These are phyloP conservation scores for Terfezia claveryi DNA, from an alignment of 495 filamentous ascomycete genomes.

Conservation along the genomic window DNA sequence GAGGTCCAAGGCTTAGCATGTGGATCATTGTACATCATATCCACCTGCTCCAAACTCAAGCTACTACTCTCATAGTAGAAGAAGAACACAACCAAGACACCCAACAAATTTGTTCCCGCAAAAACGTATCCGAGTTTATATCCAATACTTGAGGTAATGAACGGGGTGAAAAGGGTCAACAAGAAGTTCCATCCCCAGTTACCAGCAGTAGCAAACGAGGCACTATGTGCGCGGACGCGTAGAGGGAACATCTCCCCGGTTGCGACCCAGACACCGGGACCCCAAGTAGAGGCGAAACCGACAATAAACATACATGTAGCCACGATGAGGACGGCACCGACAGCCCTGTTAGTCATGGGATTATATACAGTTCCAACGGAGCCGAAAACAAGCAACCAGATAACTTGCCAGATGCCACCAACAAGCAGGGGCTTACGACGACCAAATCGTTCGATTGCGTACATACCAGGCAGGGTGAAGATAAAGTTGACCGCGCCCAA, in stretches of 20 bases:
- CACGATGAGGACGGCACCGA: conserved; percentile 53
- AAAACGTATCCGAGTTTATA: conserved; percentile 68
- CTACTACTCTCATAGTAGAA: conserved; percentile 53
- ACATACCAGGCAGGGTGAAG: conserved; percentile 51
- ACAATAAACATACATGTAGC: conserved; percentile 50
- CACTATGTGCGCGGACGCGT: conserved; percentile 49
- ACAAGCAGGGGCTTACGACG: conserved; percentile 43
- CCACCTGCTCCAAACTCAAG: conserved; percentile 46
- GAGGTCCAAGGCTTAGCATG: conserved; percentile 45
- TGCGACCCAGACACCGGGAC: conserved; percentile 63
- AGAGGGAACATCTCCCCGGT: conserved; percentile 65
- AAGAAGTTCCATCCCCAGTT: conserved; percentile 91
- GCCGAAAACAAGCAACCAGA: conserved; percentile 57
- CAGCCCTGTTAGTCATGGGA: conserved; percentile 28
- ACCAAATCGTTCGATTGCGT: conserved; percentile 47
- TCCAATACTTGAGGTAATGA: conserved; percentile 44
- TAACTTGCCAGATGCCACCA: conserved; percentile 46
- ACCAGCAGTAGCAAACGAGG: conserved; percentile 53
- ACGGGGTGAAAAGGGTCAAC: conserved; percentile 65
- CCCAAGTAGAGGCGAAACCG: conserved; percentile 48
- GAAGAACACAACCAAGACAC: conserved; percentile 47
- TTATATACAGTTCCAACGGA: conserved; percentile 31
- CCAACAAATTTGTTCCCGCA: conserved; percentile 43
- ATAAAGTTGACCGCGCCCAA: conserved; percentile 51
- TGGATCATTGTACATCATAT: conserved; percentile 35